These are phyloP conservation scores for Didymella sp. DNA, from an alignment of 2,329 filamentous ascomycete species.

Conservation along the genomic window DNA sequence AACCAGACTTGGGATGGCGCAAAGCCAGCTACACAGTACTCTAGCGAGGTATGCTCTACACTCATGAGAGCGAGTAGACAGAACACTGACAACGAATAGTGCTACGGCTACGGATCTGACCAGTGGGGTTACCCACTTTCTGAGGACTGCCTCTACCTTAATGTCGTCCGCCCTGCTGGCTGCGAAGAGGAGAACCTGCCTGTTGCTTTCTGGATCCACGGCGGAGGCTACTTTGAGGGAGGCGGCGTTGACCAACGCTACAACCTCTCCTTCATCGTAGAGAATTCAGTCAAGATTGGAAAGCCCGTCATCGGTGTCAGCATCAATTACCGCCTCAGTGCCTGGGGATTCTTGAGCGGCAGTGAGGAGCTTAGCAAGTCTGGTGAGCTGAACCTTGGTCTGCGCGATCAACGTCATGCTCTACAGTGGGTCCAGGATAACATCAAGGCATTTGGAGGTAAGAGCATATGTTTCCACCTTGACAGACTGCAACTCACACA, in stretches of 20 bases:
- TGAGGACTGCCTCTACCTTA: conserved; percentile 57
- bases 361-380: conserved; percentile 39
- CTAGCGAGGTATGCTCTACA: conserved; percentile 20
- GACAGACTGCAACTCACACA: conserved; percentile 32
- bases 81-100: conserved; percentile 32
- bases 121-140: conserved; percentile 60
- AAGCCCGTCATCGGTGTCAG: conserved; percentile 56
- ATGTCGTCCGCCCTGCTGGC: conserved; percentile 56
- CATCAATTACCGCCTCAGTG: conserved; percentile 61
- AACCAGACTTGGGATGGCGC: conserved; percentile 52
- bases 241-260: conserved; percentile 62
- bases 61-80: not conserved
- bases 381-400: conserved; percentile 58
- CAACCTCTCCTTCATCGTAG: conserved; percentile 57
- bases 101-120: conserved; percentile 46
- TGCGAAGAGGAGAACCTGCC: conserved; percentile 53
- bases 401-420: conserved; percentile 56
- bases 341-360: conserved; percentile 69
- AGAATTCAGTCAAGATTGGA: conserved; percentile 54
- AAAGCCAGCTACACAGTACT: conserved; percentile 48
- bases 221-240: conserved; percentile 59
- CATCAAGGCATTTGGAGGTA: conserved; percentile 54
- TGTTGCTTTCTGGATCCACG: conserved; percentile 64
- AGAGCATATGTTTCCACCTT: not conserved
- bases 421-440: conserved; percentile 56